Evolutionary conservation across 1,284 basidiomycete species (phyloP), one percentile per base, ranked within the genome.

Genomic region (Leccinum subrobustum): DNA sequence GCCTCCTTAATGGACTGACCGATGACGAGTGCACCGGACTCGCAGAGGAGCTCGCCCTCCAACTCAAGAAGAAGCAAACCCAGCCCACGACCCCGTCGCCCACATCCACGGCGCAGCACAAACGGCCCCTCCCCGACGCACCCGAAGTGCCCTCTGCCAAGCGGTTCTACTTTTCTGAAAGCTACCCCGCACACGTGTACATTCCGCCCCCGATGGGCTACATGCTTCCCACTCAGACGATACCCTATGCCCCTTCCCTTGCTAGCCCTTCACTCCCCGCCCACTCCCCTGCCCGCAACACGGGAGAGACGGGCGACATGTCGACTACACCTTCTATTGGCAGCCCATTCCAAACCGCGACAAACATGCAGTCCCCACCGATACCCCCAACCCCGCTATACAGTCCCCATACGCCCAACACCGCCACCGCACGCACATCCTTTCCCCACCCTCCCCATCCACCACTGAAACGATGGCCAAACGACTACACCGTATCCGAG

Each of bases 401-500:
- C 59, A 52, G 58, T 37, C 64, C 68, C 39, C 57, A 61, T 58
- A 63, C 63, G 42, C 64, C 65, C 48, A 54, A 56, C 63, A 63
- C 67, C 51, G 58, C 64, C 59, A 55, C 57, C 5, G 25, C 12
- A 42, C 71, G 71, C 3, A 48, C 66, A 1, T 67, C 78, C 8
- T 75, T 83, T 52, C 78, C 82, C 3, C 80, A 81, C 62, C 81
- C 83, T 60, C 77, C 81, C 0, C 80, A 81, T 63, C 81, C 83
- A 60, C 77, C 81, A 0, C 73, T 84, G 31, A 87, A 86, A 68
- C 82, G 85, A 12, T 88, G 87, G 87, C 86, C 86, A 48, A 86
- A 88, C 67, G 86, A 88, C 72, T 87, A 86, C 69, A 84, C 83
- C 7, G 86, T 88, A 14, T 79, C 77, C 57, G 85, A 88, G 68